These are phyloP conservation scores for Elsinoe batatas DNA, from an alignment of 2,329 filamentous ascomycete species.

Conservation along the genomic window DNA sequence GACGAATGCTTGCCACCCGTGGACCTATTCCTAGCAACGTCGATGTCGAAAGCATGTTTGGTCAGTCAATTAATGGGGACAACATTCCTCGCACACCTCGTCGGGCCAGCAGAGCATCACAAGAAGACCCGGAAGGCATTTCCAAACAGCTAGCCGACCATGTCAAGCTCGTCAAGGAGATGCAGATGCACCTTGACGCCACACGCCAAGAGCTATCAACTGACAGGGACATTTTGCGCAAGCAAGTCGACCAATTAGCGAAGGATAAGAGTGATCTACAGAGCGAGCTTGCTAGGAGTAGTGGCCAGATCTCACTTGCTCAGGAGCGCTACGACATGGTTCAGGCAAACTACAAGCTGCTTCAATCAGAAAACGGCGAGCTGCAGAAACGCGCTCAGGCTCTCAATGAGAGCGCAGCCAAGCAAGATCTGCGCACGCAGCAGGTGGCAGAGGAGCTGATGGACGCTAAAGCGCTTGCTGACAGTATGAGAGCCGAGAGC, in stretches of 20 bases:
- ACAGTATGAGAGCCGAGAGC: slow-evolving; percentile 82
- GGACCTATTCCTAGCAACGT: slow-evolving; percentile 49
- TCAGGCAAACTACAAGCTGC: slow-evolving; percentile 72
- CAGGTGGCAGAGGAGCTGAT: slow-evolving; percentile 89
- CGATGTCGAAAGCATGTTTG: slow-evolving; percentile 57
- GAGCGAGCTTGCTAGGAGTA: slow-evolving; percentile 67
- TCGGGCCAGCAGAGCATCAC: slow-evolving; percentile 28
- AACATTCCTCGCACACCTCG: slow-evolving; percentile 37
- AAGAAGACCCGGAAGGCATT: slow-evolving; percentile 38
- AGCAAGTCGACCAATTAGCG: slow-evolving; percentile 73
- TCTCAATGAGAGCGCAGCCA: slow-evolving; percentile 72
- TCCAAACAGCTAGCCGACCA: slow-evolving; percentile 57
- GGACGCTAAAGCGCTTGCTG: slow-evolving; percentile 68
- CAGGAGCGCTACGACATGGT: slow-evolving; percentile 82
- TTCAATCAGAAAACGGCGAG: slow-evolving; percentile 77
- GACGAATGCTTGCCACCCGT: slow-evolving; percentile 77
- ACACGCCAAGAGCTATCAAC: slow-evolving; percentile 77
- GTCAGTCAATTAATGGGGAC: slow-evolving; percentile 55
- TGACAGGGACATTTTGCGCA: slow-evolving; percentile 71
- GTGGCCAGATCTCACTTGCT: slow-evolving; percentile 71
- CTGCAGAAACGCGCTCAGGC: slow-evolving; percentile 71
- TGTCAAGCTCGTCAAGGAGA: slow-evolving; percentile 68
- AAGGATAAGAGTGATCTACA: slow-evolving; percentile 75
- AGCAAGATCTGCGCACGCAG: slow-evolving; percentile 81
- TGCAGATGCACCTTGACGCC: slow-evolving; percentile 81